Percentiles rank a stretch among this genome's conserved stretches.
These are phyloP conservation scores for Fagus sylvatica DNA, from an alignment of 306 rosid genomes.

Conservation along the genomic window DNA sequence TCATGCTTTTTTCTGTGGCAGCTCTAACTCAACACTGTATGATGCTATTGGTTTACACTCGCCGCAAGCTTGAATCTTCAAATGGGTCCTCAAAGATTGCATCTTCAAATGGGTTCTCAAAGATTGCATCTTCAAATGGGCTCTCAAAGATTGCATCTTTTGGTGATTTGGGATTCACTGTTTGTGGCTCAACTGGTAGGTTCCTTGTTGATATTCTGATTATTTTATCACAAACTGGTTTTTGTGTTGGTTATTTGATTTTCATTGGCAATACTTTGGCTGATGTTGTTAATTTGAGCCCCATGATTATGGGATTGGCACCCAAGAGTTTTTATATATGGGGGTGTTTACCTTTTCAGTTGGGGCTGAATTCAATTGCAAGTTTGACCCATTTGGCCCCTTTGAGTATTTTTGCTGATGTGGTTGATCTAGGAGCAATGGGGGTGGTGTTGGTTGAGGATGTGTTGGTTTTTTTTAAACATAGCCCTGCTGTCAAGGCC, in stretches of 20 bases:
- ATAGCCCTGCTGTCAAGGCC: conserved; percentile 31
- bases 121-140: conserved; percentile 38
- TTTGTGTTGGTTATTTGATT: conserved; percentile 52
- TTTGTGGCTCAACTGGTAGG: conserved; percentile 45
- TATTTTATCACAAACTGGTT: conserved; percentile 50
- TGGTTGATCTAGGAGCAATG: conserved; percentile 55
- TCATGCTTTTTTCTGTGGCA: conserved; percentile 45
- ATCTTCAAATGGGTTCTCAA: conserved; percentile 33
- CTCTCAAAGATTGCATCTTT: conserved; percentile 40
- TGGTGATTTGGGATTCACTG: conserved; percentile 53
- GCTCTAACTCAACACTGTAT: conserved; percentile 49
- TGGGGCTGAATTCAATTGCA: conserved; percentile 48
- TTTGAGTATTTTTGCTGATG: conserved; percentile 56
- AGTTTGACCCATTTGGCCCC: conserved; percentile 53
- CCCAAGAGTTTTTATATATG: conserved; percentile 49
- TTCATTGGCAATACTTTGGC: conserved; percentile 54
- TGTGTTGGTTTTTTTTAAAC: conserved; percentile 16
- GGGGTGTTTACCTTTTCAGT: conserved; percentile 53
- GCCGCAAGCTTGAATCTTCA: conserved; percentile 49
- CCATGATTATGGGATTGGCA: conserved; percentile 27
- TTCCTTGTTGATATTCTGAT: conserved; percentile 42
- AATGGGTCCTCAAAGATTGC: conserved; percentile 27
- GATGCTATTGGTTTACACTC: conserved; percentile 55
- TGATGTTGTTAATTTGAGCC: conserved; percentile 26
- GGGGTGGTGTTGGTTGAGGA: conserved; percentile 47